Percentiles rank a stretch among this genome's conserved stretches.
Evolutionary conservation across 108 stramenopile species (phyloP).

Genomic region (Schizochytrium sp.): DNA sequence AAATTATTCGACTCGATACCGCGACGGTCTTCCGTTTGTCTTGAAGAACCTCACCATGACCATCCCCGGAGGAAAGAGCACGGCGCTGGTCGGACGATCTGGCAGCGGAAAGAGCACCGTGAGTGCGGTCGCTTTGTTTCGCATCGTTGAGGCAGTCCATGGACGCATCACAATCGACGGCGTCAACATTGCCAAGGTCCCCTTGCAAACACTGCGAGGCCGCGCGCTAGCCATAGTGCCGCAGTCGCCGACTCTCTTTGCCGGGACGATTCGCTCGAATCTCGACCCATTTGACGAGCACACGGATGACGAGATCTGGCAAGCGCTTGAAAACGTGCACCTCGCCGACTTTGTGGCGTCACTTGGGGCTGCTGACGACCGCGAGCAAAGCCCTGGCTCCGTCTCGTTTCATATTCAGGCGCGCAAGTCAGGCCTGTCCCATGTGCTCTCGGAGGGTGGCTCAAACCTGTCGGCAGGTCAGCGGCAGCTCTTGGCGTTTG

Average conservation of each 20-base stretch:
- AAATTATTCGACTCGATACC: background rate
- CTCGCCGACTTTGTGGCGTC: background rate
- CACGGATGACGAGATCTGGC: slow-evolving; percentile 20
- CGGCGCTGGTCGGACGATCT: background rate
- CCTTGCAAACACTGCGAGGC: background rate
- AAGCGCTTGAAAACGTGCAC: slow-evolving; percentile 14
- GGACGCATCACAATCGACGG: slow-evolving; percentile 22
- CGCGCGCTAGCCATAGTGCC: slow-evolving; percentile 11
- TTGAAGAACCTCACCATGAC: slow-evolving; percentile 2
- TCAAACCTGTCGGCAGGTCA: slow-evolving; percentile 81
- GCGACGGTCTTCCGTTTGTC: background rate
- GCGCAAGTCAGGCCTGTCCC: slow-evolving; percentile 39
- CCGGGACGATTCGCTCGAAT: slow-evolving; percentile 25
- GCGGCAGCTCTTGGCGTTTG: slow-evolving; percentile 87
- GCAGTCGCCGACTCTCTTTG: slow-evolving; percentile 21
- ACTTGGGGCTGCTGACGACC: background rate
- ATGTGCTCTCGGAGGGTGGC: slow-evolving; percentile 75
- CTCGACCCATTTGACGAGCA: slow-evolving; percentile 31
- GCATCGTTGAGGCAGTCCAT: background rate
- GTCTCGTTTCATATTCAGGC: background rate
- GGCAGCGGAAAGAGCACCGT: slow-evolving; percentile 18
- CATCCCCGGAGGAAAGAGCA: background rate
- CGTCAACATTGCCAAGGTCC: background rate
- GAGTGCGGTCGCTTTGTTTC: background rate
- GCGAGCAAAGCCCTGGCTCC: background rate